Conservation (phyloP, 2,329 filamentous ascomycete genomes). For the Cladosporium sp. region DNA sequence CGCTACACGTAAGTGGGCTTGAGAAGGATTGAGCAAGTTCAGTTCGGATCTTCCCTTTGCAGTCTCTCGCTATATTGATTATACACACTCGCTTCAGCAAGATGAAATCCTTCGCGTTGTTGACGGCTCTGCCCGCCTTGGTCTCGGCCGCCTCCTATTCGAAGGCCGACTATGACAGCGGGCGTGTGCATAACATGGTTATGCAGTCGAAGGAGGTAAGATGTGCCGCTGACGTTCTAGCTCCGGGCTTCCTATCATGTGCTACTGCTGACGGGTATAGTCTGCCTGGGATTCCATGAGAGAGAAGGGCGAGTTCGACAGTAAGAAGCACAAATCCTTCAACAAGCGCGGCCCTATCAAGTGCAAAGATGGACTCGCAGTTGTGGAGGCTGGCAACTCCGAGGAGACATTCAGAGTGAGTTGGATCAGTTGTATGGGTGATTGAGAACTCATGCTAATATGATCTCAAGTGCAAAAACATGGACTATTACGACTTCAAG, state of each 20-base stretch:
- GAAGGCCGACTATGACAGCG: not conserved
- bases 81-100: not conserved
- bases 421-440: not conserved
- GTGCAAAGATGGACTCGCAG: constrained; percentile 42
- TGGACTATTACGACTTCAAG: constrained; percentile 54
- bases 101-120: constrained; percentile 3
- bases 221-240: not conserved
- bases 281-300: constrained; percentile 9
- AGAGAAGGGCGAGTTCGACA: constrained; percentile 13
- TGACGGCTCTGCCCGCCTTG: not conserved
- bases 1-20: too few relatives aligned
- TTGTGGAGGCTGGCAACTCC: constrained; percentile 43
- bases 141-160: not conserved
- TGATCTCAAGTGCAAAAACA: constrained; percentile 12
- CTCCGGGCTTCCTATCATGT: not conserved
- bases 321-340: constrained; percentile 12
- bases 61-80: not conserved
- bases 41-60: not conserved
- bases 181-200: not conserved
- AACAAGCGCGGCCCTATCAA: constrained; percentile 14
- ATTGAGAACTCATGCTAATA: not conserved
- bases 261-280: not conserved
- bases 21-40: not conserved
- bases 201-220: not conserved
- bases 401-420: constrained; percentile 43